Base-by-base conservation (phyloP, 2,329 filamentous ascomycete genomes). In the Passalora sequoiae region DNA sequence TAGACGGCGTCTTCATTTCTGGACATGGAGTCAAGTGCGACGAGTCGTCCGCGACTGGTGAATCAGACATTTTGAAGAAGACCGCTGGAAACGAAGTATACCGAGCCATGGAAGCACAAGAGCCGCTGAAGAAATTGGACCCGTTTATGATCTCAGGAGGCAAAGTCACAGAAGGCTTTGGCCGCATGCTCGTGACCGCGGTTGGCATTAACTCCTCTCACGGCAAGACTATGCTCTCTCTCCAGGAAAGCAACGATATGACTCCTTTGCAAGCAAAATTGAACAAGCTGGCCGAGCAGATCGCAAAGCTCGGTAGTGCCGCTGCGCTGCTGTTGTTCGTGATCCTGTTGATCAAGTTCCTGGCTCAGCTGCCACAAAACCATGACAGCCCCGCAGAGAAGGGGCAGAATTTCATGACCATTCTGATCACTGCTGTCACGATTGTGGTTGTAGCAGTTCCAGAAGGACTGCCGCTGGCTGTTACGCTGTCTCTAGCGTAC, bases 71-170 rank as follows among this genome's bases (percentile, higher is more conserved):
- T 6, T 69, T 89, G 22, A 81, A 78, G 57, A 89, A 89, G 65
- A 74, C 70, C 1, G 62, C 76, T 2, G 81, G 74, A 2, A 76
- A 80, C 20, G 81, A 84, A 17, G 85, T 86, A 15, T 81, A 76
- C 60, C 73, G 73, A 24, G 73, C 78, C 3, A 81, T 84, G 50
- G 75, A 82, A 49, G 79, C 77, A 36, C 71, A 78, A 46, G 72
- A 81, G 40, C 71, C 71, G 12, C 66, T 83, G 24, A 73, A 74
- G 68, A 88, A 88, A 57, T 69, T 84, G 49, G 86, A 89, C 55
- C 86, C 86, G 0, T 91, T 91, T 63, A 88, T 96, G 57, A 86
- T 94, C 54, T 95, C 89, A 21, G 89, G 86, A 33, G 83, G 83
- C 2, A 88, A 87, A 54, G 80, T 91, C 8, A 80, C 80, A 0